Conservation (phyloP, 2,329 filamentous ascomycete species). For the Microdochium bolleyi region DNA sequence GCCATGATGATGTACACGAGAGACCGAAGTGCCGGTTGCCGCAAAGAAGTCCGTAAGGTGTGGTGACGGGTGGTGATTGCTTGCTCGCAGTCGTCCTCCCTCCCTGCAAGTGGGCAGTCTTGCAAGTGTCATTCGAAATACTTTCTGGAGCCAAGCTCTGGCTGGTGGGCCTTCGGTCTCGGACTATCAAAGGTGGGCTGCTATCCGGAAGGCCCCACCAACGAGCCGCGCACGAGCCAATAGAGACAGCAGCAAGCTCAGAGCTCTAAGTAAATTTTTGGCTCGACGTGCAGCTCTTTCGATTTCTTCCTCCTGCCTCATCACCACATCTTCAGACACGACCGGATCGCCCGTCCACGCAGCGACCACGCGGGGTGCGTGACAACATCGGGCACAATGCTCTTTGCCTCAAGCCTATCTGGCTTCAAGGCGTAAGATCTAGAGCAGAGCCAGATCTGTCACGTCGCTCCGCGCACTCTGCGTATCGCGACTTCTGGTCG, state of each 20-base stretch:
- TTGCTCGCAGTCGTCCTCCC: background rate
- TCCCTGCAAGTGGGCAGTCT: no score
- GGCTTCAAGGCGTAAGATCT: background rate
- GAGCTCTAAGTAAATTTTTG: background rate
- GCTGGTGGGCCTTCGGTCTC: background rate
- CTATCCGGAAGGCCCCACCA: background rate
- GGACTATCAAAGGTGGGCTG: background rate
- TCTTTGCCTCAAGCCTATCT: background rate
- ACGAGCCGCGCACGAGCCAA: background rate
- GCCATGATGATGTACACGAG: constrained; percentile 43
- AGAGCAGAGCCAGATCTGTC: background rate
- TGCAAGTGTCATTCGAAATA: background rate
- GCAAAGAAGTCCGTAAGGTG: background rate
- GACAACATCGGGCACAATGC: background rate
- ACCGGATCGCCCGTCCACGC: background rate
- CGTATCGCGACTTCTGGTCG: background rate
- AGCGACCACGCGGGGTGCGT: background rate
- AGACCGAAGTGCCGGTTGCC: background rate
- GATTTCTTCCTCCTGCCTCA: background rate
- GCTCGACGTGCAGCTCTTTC: background rate
- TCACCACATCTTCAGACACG: background rate
- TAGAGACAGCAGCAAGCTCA: background rate
- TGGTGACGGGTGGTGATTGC: background rate
- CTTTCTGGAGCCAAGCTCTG: background rate
- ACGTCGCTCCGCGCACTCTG: background rate